phyloP scores from a whole-genome alignment of 768 basidiomycete species.

The Gloeopeniophorella convolvens region DNA sequence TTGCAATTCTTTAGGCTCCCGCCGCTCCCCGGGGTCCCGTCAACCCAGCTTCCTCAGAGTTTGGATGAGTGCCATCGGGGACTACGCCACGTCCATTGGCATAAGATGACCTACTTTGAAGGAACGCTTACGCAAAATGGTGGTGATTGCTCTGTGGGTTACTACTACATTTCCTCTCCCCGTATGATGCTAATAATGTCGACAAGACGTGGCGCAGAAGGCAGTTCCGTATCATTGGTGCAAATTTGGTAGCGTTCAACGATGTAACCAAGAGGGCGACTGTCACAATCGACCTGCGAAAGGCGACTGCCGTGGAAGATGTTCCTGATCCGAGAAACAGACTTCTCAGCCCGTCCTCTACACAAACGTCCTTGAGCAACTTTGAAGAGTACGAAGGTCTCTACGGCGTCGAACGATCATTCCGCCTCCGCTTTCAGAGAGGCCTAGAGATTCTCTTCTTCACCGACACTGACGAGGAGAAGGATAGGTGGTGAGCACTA shows the following conservation, averaged over 20 bases:
- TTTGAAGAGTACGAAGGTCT: conserved; percentile 55
- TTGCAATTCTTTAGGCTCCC: conserved; percentile 89
- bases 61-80: conserved; percentile 90
- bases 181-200: conserved; percentile 3
- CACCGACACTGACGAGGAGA: conserved; percentile 87
- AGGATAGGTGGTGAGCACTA: conserved; percentile 66
- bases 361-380: conserved; percentile 31
- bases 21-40: conserved; percentile 73
- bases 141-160: conserved; percentile 83
- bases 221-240: conserved; percentile 76
- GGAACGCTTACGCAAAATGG: conserved; percentile 90
- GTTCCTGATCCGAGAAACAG: conserved; percentile 53
- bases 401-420: conserved; percentile 74
- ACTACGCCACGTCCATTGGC: conserved; percentile 85
- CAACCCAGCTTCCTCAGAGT: conserved; percentile 80
- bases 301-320: conserved; percentile 72
- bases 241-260: conserved; percentile 84
- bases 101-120: conserved; percentile 90
- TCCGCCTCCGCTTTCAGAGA: conserved; percentile 73
- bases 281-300: conserved; percentile 85
- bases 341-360: conserved; percentile 40
- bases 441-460: conserved; percentile 83
- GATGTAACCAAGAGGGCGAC: conserved; percentile 89
- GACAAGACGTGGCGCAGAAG: conserved; percentile 75
- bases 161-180: not conserved